Evolutionary conservation across 2,329 filamentous ascomycete species (phyloP).

Genomic region (Arthrobotrys entomopaga): DNA sequence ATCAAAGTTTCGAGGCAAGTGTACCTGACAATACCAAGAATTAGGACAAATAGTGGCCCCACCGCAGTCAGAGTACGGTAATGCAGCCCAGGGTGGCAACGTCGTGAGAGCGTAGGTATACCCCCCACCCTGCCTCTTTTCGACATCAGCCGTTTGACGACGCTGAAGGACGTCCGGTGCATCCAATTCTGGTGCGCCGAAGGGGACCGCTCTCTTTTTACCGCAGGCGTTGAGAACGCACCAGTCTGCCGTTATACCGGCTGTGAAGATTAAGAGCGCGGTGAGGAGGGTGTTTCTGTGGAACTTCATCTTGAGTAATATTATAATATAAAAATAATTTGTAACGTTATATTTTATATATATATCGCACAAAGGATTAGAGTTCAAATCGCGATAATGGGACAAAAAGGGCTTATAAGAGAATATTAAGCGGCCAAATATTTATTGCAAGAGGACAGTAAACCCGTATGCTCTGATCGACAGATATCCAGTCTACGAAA

Average conservation of each 20-base stretch:
- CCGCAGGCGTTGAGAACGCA: constrained; percentile 6
- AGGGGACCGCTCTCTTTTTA: neutral
- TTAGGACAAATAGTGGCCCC: constrained; percentile 19
- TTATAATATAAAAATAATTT: neutral
- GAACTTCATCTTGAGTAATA: neutral
- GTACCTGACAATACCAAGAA: constrained; percentile 20
- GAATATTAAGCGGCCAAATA: neutral
- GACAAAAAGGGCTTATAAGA: too few species aligned
- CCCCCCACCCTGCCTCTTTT: constrained; percentile 17
- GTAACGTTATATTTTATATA: too few species aligned
- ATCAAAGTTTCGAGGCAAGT: neutral
- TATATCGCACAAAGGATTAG: too few species aligned
- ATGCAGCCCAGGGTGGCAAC: constrained; percentile 19
- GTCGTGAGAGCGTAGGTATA: constrained; percentile 21
- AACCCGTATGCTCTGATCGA: neutral
- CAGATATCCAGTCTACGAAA: neutral
- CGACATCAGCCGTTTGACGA: neutral
- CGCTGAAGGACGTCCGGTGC: neutral
- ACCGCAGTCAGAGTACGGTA: constrained; percentile 19
- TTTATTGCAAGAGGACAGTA: neutral
- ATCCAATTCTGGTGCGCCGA: constrained; percentile 5
- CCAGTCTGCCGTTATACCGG: constrained; percentile 1
- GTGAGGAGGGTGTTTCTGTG: constrained; percentile 1
- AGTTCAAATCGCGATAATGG: too few species aligned
- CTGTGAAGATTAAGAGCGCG: neutral